Base-by-base conservation (phyloP, 2,329 filamentous ascomycete genomes). In the Arthroderma sp. region DNA sequence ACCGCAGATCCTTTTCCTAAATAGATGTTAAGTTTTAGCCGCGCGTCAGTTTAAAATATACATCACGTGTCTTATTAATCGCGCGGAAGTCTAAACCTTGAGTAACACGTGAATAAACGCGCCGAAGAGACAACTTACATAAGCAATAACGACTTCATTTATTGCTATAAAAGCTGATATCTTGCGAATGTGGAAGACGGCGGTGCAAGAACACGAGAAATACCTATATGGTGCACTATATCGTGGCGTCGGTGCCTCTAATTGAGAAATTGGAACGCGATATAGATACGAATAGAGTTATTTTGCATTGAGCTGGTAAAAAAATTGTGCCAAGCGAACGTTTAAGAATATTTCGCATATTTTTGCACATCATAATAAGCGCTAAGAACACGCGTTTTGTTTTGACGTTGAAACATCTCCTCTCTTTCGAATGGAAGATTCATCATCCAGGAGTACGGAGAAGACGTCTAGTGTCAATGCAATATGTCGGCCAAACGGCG, bases 401-500 rank as follows among this genome's bases (percentile, higher is more conserved):
- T 47, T 25, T 11, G 13, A 31, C 28, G 28, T 31, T 31, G 35
- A 37, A 37, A 37, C 8, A 9, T 37, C 35, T 13, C 35, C 13
- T 37, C 13, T 47, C 41, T 28, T 28, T 21, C 2, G 19, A 15
- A 13, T 47, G 11, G 41, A 47, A 47, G 23, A 21, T 47, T 15
- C 21, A 23, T 23, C 23, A 19, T 9, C 39, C n/a, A 8, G 39
- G 23, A 19, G 39, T 21, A 47, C 13, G 4, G 4, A 9, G 25
- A 47, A 25, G 13, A 11, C 9, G 21, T 25, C 9, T 15, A 17
- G 25, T n/a, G n/a, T n/a, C 25, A 6, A 33, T 31, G n/a, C 28
- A 35, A 35, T 8, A 51, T 51, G 47, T n/a, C 47, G 7, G 7
- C 47, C n/a, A 60, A 60, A 35, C 58, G 58, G 43, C 57, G 52